Conservation (phyloP, 805 yeast species). For the Ogataea pilisensis region DNA sequence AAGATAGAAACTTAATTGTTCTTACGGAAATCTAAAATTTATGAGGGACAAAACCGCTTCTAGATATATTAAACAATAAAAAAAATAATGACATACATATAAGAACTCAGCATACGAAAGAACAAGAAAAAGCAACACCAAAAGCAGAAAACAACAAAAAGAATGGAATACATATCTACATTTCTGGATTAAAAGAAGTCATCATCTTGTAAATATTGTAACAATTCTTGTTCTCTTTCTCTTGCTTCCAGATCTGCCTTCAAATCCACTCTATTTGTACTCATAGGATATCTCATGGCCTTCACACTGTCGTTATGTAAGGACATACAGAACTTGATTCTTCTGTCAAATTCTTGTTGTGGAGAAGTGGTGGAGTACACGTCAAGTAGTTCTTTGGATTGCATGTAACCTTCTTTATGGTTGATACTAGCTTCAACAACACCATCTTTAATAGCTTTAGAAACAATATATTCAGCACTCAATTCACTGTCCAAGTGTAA, state of each 20-base stretch:
- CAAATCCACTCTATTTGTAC: slow-evolving; percentile 45
- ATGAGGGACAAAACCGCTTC: too few relatives aligned
- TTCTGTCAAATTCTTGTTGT: slow-evolving; percentile 81
- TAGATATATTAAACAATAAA: too few relatives aligned
- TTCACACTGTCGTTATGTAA: slow-evolving; percentile 89
- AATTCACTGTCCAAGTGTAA: slow-evolving; percentile 91
- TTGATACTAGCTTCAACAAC: slow-evolving; percentile 93
- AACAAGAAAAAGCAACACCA: too few relatives aligned
- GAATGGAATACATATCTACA: background rate
- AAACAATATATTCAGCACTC: slow-evolving; percentile 93
- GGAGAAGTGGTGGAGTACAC: slow-evolving; percentile 86
- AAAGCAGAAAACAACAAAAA: slow-evolving; percentile 37
- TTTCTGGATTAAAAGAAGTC: slow-evolving; percentile 30
- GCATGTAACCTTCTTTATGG: slow-evolving; percentile 88
- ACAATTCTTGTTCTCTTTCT: slow-evolving; percentile 45
- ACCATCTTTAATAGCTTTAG: slow-evolving; percentile 95
- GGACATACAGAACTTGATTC: slow-evolving; percentile 87
- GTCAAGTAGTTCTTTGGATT: slow-evolving; percentile 80
- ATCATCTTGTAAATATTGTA: slow-evolving; percentile 43
- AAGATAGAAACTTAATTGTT: too few relatives aligned
- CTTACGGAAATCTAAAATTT: too few relatives aligned
- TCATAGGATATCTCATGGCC: slow-evolving; percentile 88
- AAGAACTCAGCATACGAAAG: too few relatives aligned
- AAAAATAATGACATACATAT: too few relatives aligned
- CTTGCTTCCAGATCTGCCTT: slow-evolving; percentile 51